A percentile compares a stretch with the other conserved stretches of the same genome.
These are phyloP conservation scores for Strigomonas galati DNA, from an alignment of 208 protist species.

Conservation along the genomic window DNA sequence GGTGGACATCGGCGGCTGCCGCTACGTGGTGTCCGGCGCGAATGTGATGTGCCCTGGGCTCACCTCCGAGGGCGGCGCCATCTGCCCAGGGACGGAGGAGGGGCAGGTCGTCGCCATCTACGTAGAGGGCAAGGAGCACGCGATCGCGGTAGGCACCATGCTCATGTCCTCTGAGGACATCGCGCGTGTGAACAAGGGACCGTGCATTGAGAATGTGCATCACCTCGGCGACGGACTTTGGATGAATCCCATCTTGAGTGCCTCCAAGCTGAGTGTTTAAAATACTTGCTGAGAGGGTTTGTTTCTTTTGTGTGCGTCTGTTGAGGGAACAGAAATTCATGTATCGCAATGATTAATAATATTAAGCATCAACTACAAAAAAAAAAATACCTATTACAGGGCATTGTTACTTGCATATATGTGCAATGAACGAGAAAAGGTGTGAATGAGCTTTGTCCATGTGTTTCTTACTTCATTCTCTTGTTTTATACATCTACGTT, in stretches of 20 bases:
- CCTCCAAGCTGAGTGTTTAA: constrained; percentile 75
- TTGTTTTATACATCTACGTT: no score
- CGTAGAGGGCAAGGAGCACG: constrained; percentile 96
- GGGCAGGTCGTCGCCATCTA: constrained; percentile 85
- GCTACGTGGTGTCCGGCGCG: constrained; percentile 95
- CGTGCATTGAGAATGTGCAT: constrained; percentile 96
- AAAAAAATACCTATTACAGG: neutral
- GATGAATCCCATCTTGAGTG: constrained; percentile 88
- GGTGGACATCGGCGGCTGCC: constrained; percentile 97
- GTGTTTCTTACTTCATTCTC: no score
- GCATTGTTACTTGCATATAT: neutral
- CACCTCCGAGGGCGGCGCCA: constrained; percentile 91
- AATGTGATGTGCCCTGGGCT: constrained; percentile 98
- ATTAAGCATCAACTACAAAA: neutral
- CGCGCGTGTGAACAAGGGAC: constrained; percentile 83
- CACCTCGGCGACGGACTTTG: constrained; percentile 96
- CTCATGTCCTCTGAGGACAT: constrained; percentile 94
- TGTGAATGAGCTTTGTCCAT: no score
- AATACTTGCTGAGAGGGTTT: neutral
- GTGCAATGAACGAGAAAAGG: no score
- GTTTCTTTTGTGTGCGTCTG: constrained; percentile 9
- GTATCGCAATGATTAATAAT: no score
- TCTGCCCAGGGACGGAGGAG: constrained; percentile 52
- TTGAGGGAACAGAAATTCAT: no score
- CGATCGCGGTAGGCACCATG: constrained; percentile 91